Conservation (phyloP, 345 rosid genomes). For the Psidium friedrichsthalianum region DNA sequence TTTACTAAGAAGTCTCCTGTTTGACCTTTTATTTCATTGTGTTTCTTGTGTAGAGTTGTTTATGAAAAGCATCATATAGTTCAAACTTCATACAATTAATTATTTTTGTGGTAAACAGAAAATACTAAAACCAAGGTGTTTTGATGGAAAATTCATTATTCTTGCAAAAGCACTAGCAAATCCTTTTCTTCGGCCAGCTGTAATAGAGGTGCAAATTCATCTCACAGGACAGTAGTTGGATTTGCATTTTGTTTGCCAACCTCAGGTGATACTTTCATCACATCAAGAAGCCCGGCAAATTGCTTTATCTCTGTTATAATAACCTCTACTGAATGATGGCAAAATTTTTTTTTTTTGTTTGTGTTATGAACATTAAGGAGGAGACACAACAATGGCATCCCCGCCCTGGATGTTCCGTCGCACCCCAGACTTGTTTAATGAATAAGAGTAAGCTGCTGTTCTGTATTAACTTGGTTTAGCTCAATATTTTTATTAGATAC, state of each 20-base stretch:
- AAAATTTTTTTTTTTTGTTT: not conserved
- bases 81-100: not conserved
- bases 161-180: not conserved
- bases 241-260: not conserved
- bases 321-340: not conserved
- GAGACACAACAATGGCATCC: not conserved
- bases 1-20: not conserved
- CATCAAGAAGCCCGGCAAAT: not conserved
- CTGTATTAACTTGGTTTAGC: not conserved
- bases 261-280: not conserved
- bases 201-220: not conserved
- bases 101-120: not conserved
- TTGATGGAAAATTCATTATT: not conserved
- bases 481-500: not conserved
- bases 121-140: not conserved
- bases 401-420: not conserved
- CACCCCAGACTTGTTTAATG: not conserved
- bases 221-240: not conserved
- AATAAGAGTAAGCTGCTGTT: not conserved
- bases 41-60: not conserved
- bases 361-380: not conserved
- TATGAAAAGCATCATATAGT: not conserved
- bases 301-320: not conserved
- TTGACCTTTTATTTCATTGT: not conserved
- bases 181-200: not conserved